A percentile compares a stretch with the other conserved stretches of the same genome.
These are phyloP conservation scores for Diaporthe sp. DNA, from an alignment of 2,329 filamentous ascomycete genomes.

Conservation along the genomic window DNA sequence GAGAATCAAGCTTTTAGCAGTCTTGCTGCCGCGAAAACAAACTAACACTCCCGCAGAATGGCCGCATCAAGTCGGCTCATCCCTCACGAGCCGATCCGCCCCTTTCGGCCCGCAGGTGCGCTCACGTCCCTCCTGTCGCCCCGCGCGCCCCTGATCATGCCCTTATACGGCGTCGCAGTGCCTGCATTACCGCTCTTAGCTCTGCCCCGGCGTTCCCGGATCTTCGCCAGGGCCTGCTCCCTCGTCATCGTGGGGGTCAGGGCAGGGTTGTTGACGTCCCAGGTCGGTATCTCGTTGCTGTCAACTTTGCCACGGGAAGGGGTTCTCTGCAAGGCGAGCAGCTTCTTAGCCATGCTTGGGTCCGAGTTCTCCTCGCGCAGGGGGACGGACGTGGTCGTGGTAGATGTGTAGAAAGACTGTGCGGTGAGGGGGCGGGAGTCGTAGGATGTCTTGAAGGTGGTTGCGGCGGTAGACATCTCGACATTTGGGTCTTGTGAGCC, in stretches of 20 bases:
- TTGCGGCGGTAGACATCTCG: constrained; percentile 26
- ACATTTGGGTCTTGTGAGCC: constrained; percentile 39
- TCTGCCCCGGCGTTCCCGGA: constrained; percentile 79
- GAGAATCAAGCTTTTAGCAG: constrained; percentile 16
- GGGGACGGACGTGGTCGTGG: constrained; percentile 66
- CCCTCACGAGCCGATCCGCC: constrained; percentile 36
- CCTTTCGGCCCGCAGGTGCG: constrained; percentile 53
- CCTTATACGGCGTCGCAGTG: constrained; percentile 72
- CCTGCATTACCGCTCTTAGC: constrained; percentile 78
- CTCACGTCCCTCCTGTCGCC: constrained; percentile 62
- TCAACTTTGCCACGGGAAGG: constrained; percentile 54
- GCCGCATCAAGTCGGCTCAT: neutral
- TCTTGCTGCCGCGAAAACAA: neutral
- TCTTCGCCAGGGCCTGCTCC: constrained; percentile 82
- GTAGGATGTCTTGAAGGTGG: constrained; percentile 37
- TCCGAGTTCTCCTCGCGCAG: constrained; percentile 61
- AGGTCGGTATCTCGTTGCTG: constrained; percentile 53
- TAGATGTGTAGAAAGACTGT: constrained; percentile 62
- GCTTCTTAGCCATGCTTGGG: constrained; percentile 60
- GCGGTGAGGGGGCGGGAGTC: constrained; percentile 60
- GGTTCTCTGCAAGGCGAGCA: constrained; percentile 57
- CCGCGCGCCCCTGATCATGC: constrained; percentile 64
- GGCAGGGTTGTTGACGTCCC: constrained; percentile 70
- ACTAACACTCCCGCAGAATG: neutral
- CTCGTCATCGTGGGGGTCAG: constrained; percentile 77